Percentiles rank a stretch among this genome's conserved stretches.
phyloP scores from a whole-genome alignment of 768 basidiomycete genomes.

The Clitopilus passeckerianus region DNA sequence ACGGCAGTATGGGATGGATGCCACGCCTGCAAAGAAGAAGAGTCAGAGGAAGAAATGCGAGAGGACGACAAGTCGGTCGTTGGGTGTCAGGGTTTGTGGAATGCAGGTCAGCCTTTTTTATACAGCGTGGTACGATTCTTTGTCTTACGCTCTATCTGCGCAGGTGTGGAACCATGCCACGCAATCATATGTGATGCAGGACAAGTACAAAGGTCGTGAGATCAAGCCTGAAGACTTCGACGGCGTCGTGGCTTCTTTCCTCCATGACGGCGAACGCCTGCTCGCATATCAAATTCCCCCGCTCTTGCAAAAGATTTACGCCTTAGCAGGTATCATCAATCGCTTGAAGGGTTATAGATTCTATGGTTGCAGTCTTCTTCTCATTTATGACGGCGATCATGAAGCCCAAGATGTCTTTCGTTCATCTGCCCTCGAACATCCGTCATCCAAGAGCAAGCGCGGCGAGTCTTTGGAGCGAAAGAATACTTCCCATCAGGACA shows the following conservation, averaged over 20 bases:
- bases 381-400: conserved; percentile 95
- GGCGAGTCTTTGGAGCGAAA: conserved; percentile 74
- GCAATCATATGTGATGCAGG: conserved; percentile 84
- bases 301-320: conserved; percentile 87
- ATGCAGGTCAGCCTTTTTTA: conserved; percentile 78
- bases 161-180: conserved; percentile 92
- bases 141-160: conserved; percentile 3
- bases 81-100: conserved; percentile 94
- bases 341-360: conserved; percentile 94
- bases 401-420: conserved; percentile 79
- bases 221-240: conserved; percentile 84
- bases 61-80: conserved; percentile 83
- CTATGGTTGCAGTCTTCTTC: conserved; percentile 93
- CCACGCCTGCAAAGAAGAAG: conserved; percentile 88
- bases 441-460: conserved; percentile 65
- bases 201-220: conserved; percentile 95
- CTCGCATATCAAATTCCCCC: conserved; percentile 90
- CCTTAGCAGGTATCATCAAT: conserved; percentile 87
- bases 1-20: conserved; percentile 96
- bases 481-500: conserved; percentile 33
- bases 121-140: background rate
- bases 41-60: conserved; percentile 99
- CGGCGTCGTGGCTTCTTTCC: conserved; percentile 74
- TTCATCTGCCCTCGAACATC: conserved; percentile 55
- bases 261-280: conserved; percentile 78